phyloP scores from a whole-genome alignment of 495 filamentous ascomycete genomes.

The Neurospora discreta region DNA sequence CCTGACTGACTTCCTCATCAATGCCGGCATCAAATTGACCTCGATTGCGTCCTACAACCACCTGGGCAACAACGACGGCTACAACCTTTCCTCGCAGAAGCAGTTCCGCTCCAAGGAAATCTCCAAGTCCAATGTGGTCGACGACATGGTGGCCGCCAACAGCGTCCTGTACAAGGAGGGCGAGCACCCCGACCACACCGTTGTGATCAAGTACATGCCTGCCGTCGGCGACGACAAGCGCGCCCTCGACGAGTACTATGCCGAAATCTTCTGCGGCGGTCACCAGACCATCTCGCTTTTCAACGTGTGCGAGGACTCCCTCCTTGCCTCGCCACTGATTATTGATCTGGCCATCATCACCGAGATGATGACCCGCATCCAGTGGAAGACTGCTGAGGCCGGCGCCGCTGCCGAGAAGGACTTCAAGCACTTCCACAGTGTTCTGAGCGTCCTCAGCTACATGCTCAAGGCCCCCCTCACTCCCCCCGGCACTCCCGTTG shows the following conservation, averaged over 20 bases:
- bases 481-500: slow-evolving; percentile 87
- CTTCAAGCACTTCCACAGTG: slow-evolving; percentile 91
- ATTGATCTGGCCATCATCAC: slow-evolving; percentile 87
- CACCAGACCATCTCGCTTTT: slow-evolving; percentile 97
- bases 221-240: slow-evolving; percentile 99
- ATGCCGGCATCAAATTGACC: slow-evolving; percentile 95
- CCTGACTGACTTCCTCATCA: slow-evolving; percentile 96
- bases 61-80: slow-evolving; percentile 98
- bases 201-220: slow-evolving; percentile 98
- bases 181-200: slow-evolving; percentile 81
- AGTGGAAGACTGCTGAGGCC: slow-evolving; percentile 60
- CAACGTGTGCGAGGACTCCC: slow-evolving; percentile 98
- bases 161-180: slow-evolving; percentile 75
- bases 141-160: slow-evolving; percentile 98
- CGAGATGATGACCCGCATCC: slow-evolving; percentile 97
- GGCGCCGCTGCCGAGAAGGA: slow-evolving; percentile 48
- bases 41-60: slow-evolving; percentile 99
- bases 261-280: slow-evolving; percentile 97
- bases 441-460: slow-evolving; percentile 95
- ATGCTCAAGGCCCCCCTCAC: slow-evolving; percentile 99
- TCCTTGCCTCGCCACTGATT: slow-evolving; percentile 94
- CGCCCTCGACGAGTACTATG: slow-evolving; percentile 96
- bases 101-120: slow-evolving; percentile 99
- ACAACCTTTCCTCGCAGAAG: slow-evolving; percentile 92
- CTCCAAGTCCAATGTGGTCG: slow-evolving; percentile 95